Conservation (phyloP, 306 rosid genomes). For the Cucurbita ficifolia region DNA sequence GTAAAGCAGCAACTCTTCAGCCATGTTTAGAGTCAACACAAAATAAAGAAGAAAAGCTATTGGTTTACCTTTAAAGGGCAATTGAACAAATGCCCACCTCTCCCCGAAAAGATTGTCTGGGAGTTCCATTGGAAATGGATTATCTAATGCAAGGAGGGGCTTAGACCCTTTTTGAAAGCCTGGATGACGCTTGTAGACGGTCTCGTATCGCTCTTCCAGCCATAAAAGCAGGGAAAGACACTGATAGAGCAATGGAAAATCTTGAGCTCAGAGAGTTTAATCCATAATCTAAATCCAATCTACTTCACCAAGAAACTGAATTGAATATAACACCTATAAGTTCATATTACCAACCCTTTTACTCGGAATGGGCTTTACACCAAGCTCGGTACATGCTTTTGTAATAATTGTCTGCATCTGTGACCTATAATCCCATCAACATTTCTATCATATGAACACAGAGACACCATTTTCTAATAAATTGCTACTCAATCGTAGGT, state of each 20-base stretch:
- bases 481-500: neutral
- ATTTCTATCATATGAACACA: neutral
- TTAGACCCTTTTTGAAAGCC: constrained; percentile 78
- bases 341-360: constrained; percentile 54
- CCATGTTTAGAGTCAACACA: neutral
- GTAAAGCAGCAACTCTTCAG: neutral
- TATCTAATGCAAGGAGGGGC: constrained; percentile 76
- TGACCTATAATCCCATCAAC: constrained; percentile 46
- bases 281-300: neutral
- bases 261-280: neutral
- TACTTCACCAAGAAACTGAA: neutral
- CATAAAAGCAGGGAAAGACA: constrained; percentile 67
- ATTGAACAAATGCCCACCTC: constrained; percentile 91
- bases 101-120: constrained; percentile 86
- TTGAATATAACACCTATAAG: constrained; percentile 1
- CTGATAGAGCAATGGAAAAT: constrained; percentile 27
- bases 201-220: constrained; percentile 84
- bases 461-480: neutral
- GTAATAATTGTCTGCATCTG: constrained; percentile 97
- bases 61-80: constrained; percentile 69
- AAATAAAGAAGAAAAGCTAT: neutral
- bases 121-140: constrained; percentile 83
- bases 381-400: constrained; percentile 84
- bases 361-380: constrained; percentile 66
- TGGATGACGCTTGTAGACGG: constrained; percentile 68